phyloP scores from a whole-genome alignment of 768 basidiomycete genomes.

The Tricholoma saponaceum region DNA sequence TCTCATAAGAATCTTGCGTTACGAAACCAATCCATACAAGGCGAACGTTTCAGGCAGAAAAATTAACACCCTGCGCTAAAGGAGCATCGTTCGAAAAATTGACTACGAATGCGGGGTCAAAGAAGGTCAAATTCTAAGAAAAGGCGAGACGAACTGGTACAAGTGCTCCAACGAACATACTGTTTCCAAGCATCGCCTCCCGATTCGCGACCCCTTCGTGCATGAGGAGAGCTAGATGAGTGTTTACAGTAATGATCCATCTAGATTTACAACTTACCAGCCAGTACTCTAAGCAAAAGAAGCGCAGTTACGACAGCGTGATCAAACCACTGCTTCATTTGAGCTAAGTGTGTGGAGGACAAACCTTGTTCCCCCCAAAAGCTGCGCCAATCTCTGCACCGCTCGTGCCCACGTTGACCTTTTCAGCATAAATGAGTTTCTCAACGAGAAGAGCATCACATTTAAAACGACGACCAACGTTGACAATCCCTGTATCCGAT shows the following conservation, averaged over 20 bases:
- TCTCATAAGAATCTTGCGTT: neutral
- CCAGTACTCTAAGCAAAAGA: conserved; percentile 62
- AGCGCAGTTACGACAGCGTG: conserved; percentile 7
- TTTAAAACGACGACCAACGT: conserved; percentile 39
- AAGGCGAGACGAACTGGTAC: conserved; percentile 49
- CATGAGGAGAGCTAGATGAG: conserved; percentile 7
- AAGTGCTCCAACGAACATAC: conserved; percentile 88
- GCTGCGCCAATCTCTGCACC: conserved; percentile 71
- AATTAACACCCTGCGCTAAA: conserved; percentile 90
- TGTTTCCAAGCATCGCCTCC: conserved; percentile 99
- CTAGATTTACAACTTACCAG: conserved; percentile 46
- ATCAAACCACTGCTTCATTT: conserved; percentile 12
- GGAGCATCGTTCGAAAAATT: conserved; percentile 90
- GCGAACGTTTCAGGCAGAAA: conserved; percentile 39
- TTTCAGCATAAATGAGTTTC: conserved; percentile 3
- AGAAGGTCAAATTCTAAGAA: neutral
- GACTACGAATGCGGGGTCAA: conserved; percentile 34
- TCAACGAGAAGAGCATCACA: conserved; percentile 5
- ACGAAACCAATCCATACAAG: neutral
- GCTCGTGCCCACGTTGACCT: conserved; percentile 59
- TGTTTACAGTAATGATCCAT: conserved; percentile 1
- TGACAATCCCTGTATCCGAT: conserved; percentile 89
- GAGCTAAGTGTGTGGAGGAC: conserved; percentile 17
- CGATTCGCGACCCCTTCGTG: conserved; percentile 84
- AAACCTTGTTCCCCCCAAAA: conserved; percentile 92